These are phyloP conservation scores for Ceratocystis colombiana DNA, from an alignment of 2,329 filamentous ascomycete genomes.

Conservation along the genomic window DNA sequence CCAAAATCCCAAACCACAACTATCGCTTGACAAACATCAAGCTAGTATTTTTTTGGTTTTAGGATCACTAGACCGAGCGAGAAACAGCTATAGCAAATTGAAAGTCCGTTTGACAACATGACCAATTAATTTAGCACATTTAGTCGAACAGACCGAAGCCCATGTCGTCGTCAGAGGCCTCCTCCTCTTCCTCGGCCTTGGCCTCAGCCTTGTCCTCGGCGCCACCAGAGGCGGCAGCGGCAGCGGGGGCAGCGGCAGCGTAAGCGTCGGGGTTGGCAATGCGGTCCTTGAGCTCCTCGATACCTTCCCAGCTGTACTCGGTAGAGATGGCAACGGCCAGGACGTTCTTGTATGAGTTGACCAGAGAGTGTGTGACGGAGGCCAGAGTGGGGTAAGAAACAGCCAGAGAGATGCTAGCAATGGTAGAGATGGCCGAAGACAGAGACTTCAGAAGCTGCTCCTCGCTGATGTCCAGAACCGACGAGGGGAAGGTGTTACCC, in stretches of 20 bases:
- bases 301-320: conserved; percentile 88
- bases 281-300: conserved; percentile 97
- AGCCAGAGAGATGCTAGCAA: conserved; percentile 84
- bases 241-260: conserved; percentile 67
- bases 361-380: conserved; percentile 87
- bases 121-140: conserved; percentile 32
- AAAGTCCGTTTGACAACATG: conserved; percentile 76
- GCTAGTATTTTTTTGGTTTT: conserved; percentile 15
- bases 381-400: conserved; percentile 92
- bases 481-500: conserved; percentile 80
- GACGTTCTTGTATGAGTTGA: conserved; percentile 98
- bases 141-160: conserved; percentile 65
- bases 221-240: conserved; percentile 45
- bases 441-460: conserved; percentile 83
- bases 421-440: conserved; percentile 68
- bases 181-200: conserved; percentile 59
- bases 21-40: neutral
- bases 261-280: conserved; percentile 98
- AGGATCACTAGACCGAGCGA: neutral
- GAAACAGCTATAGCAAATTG: conserved; percentile 34
- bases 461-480: conserved; percentile 88
- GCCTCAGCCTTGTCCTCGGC: conserved; percentile 48
- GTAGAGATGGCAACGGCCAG: conserved; percentile 82
- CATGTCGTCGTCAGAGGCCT: conserved; percentile 38
- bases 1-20: neutral